Evolutionary conservation across 176 grass and related monocot genomes (phyloP).

Genomic region (Calamus simplicifolius): DNA sequence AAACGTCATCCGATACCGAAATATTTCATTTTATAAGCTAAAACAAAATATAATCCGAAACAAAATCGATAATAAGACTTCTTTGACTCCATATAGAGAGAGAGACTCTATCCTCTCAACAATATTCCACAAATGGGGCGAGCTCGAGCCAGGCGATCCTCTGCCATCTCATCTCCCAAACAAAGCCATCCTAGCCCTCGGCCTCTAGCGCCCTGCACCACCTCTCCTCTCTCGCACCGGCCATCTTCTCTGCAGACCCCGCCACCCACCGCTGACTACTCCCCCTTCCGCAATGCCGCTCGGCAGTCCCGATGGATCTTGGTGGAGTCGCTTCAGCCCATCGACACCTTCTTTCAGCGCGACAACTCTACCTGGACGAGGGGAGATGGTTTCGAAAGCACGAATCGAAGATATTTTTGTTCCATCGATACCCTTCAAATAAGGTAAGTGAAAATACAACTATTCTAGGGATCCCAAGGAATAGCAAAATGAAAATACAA

Average conservation of each 20-base stretch:
- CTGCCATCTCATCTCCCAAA: slow-evolving; percentile 53
- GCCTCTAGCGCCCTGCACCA: slow-evolving; percentile 1
- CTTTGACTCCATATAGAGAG: neutral
- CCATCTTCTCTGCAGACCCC: neutral
- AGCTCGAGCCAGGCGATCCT: slow-evolving; percentile 59
- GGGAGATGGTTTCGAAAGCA: too few relatives aligned
- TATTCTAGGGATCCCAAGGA: too few relatives aligned
- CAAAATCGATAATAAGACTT: too few relatives aligned
- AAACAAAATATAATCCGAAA: too few relatives aligned
- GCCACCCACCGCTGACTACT: neutral
- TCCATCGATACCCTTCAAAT: too few relatives aligned
- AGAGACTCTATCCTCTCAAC: neutral
- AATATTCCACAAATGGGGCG: slow-evolving; percentile 45
- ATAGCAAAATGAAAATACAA: too few relatives aligned
- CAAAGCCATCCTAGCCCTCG: slow-evolving; percentile 14
- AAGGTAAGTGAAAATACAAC: too few relatives aligned
- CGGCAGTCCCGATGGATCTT: slow-evolving; percentile 30
- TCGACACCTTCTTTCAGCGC: slow-evolving; percentile 76
- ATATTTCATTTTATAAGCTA: too few relatives aligned
- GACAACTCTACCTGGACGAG: slow-evolving; percentile 71
- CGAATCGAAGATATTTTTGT: too few relatives aligned
- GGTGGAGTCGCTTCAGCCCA: slow-evolving; percentile 49
- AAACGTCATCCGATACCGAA: too few relatives aligned
- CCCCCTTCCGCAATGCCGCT: slow-evolving; percentile 28
- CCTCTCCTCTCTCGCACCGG: slow-evolving; percentile 16